Conservation (phyloP, 768 basidiomycete species). For the Panaeolus cyanescens region DNA sequence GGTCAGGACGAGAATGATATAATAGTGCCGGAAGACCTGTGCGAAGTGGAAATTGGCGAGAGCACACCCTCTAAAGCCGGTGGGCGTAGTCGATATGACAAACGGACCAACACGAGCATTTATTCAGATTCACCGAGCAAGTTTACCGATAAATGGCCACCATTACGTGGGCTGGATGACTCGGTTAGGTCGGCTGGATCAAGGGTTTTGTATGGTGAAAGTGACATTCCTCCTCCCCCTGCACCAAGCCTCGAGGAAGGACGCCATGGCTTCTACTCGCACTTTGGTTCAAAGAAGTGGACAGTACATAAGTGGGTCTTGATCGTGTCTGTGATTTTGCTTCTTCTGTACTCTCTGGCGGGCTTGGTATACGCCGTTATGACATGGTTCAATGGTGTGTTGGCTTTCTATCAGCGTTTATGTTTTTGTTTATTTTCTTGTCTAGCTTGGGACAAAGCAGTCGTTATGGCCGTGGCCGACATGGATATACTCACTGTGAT, state of each 20-base stretch:
- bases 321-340: conserved; percentile 51
- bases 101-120: background rate
- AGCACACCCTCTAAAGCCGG: background rate
- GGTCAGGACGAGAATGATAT: background rate
- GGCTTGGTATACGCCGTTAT: conserved; percentile 52
- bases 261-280: conserved; percentile 23
- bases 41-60: background rate
- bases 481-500: conserved; percentile 54
- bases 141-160: conserved; percentile 55
- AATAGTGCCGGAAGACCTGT: background rate
- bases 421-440: background rate
- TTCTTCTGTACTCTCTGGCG: conserved; percentile 55
- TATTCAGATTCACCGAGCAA: conserved; percentile 19
- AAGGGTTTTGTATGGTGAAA: background rate
- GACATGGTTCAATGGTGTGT: conserved; percentile 62
- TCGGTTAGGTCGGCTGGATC: background rate
- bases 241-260: conserved; percentile 28
- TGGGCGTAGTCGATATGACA: background rate
- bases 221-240: conserved; percentile 11
- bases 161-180: background rate
- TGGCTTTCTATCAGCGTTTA: background rate
- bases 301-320: conserved; percentile 64
- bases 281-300: conserved; percentile 53
- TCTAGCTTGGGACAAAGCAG: conserved; percentile 62
- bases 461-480: conserved; percentile 64